Base-by-base conservation (phyloP, 2,329 filamentous ascomycete genomes). In the Botryosphaeria dothidea region DNA sequence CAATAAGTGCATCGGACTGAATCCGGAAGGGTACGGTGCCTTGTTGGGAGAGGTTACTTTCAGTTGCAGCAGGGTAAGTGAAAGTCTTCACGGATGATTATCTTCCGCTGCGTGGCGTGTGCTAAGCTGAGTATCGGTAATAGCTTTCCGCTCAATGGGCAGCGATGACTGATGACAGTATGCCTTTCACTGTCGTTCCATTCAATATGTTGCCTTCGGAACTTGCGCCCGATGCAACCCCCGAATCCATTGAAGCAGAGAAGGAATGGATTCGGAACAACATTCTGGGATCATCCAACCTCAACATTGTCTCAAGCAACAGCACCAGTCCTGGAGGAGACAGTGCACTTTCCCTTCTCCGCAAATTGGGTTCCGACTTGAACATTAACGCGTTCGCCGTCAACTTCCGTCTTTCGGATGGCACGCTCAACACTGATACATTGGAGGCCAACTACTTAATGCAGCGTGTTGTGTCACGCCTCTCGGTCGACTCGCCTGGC, bases 361-460 rank as follows among this genome's bases (percentile, higher is more conserved):
- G 77, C 0, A 71, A 75, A 0, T 66, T 83, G 0, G 81, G 81
- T 0, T 81, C 80, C 0, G 81, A 83, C n/a, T 71, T 80, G 7
- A 83, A 81, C 68, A 82, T 84, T 68, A 82, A 83, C 65, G 76
- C 77, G 6, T 81, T 83, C 57, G 72, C 79, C 0, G 68, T 79
- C 27, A 84, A 84, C 66, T 84, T 80, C 73, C 72, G 74, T 2
- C 67, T 80, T 46, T 58, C 69, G 0, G 67, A 82, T 15, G 80
- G 78, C 0, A 70, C 48, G 0, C 70, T 81, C 17, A 83, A 83
- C 66, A 71, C 70, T 0, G 80, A 83, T 49, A 71, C 83, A 2
- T 80, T 81, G 65, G 81, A 83, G 67, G 81, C 81, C 3, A 84
- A 83, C 65, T 81, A 83, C 66, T 73, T 84, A 23, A 84, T 82